Base-by-base conservation (phyloP, 345 rosid genomes). In the Adansonia digitata region DNA sequence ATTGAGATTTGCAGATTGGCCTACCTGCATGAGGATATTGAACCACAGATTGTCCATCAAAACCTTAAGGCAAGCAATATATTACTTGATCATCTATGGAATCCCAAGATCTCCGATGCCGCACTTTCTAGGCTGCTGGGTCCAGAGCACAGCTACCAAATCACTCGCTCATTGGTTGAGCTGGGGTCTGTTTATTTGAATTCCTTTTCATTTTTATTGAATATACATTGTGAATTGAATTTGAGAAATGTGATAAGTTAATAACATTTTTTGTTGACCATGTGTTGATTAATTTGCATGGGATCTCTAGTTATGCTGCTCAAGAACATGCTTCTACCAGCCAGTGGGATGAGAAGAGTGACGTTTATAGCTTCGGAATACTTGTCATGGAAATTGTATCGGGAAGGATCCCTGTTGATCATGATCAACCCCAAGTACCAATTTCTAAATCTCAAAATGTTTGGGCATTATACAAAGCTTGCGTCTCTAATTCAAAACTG, bases 361-460 rank as follows among this genome's bases (percentile, higher is more conserved):
- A 91, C 52, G 86, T 90, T 49, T 82, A 90, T 78, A 56, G 90
- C 89, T 94, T 91, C 0, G 94, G 95, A 37, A 78, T 88, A 53
- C 88, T 93, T 66, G 79, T 90, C 34, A 86, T 90, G 91, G 97
- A 90, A 91, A 85, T 91, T 57, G 80, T 91, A 7, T 77, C 92
- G 0, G 97, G 91, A 11, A 86, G 86, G 78, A 40, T 37, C 22
- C 87, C 94, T 39, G 74, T 79, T 74, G 87, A 87, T 81, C 84
- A 85, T 73, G 76, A 78, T 35, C 88, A 78, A 80, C 82, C 85
- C 64, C 83, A 87, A 42, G 94, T 85, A 71, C 20, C 56, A 60
- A 29, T 72, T n/a, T 62, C 60, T 67, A 31, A 12, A 18, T 31
- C 43, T 49, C 43, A 2, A 11, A 22, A 5, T 24, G 61, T 56